A percentile compares a stretch with the other conserved stretches of the same genome.
Evolutionary conservation across 73 alveolate species (phyloP).

Genomic region (Tetrahymena elliotti): DNA sequence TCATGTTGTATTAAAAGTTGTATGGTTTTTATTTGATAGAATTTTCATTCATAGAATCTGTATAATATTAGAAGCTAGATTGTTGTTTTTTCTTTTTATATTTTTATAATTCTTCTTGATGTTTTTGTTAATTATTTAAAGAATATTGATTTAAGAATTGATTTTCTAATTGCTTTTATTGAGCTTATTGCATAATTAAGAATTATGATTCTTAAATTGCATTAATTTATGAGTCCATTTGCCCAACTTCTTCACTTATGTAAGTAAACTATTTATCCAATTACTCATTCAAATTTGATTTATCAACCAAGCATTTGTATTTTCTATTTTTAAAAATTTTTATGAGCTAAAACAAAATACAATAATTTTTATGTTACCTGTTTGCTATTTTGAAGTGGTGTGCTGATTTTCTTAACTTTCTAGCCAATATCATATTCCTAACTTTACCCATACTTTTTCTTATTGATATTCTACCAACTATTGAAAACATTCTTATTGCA

Average conservation of each 20-base stretch:
- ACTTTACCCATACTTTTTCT: background rate
- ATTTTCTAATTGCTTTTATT: background rate
- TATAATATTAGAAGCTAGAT: background rate
- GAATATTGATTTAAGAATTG: background rate
- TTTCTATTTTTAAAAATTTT: background rate
- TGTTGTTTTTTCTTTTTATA: background rate
- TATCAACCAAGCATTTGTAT: background rate
- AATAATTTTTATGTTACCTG: background rate
- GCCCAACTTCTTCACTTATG: background rate
- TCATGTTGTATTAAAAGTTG: background rate
- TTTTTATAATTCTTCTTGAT: background rate
- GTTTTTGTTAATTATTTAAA: background rate
- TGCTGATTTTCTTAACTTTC: background rate
- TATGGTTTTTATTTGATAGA: background rate
- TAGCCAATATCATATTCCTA: background rate
- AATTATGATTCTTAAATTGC: background rate
- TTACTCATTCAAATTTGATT: background rate
- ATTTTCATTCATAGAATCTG: background rate
- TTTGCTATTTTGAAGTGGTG: background rate
- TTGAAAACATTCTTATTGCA: background rate
- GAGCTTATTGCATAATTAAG: background rate
- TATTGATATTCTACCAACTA: background rate
- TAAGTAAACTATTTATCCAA: background rate
- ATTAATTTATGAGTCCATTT: background rate
- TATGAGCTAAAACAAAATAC: background rate